Evolutionary conservation across 352 stramenopile species (phyloP).

Genomic region (Phytophthora cryptogea): DNA sequence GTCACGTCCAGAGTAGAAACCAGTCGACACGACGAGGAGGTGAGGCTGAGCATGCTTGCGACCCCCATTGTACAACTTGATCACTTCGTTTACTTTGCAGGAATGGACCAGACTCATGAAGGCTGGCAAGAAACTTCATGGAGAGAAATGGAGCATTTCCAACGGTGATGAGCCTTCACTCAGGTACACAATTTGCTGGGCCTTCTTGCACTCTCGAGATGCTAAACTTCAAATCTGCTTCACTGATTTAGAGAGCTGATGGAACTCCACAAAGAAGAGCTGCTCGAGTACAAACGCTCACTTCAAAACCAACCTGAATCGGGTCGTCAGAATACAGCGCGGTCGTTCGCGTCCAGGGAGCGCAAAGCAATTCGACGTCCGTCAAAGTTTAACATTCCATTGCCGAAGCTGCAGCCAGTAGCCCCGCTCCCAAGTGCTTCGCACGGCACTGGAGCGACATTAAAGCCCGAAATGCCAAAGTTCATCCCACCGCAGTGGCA

Average conservation of each 20-base stretch:
- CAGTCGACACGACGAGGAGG: slow-evolving; percentile 49
- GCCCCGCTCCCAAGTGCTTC: slow-evolving; percentile 19
- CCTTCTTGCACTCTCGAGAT: neutral
- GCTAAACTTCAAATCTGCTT: neutral
- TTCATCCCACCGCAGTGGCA: slow-evolving; percentile 55
- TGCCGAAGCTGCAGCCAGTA: slow-evolving; percentile 27
- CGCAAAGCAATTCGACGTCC: slow-evolving; percentile 12
- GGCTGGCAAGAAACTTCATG: slow-evolving; percentile 61
- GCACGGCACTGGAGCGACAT: slow-evolving; percentile 3
- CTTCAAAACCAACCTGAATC: slow-evolving; percentile 18
- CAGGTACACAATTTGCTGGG: slow-evolving; percentile 25
- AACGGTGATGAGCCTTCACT: slow-evolving; percentile 48
- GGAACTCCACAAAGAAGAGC: slow-evolving; percentile 73
- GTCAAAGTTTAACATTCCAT: slow-evolving; percentile 28
- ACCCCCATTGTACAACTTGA: neutral
- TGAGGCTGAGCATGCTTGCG: slow-evolving; percentile 18
- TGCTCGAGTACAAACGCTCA: slow-evolving; percentile 61
- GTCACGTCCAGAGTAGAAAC: slow-evolving; percentile 62
- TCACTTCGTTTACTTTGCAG: slow-evolving; percentile 24
- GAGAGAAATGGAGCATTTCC: slow-evolving; percentile 55
- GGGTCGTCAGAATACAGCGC: slow-evolving; percentile 9
- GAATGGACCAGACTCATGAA: slow-evolving; percentile 76
- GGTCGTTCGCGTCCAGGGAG: slow-evolving; percentile 12
- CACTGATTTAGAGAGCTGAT: slow-evolving; percentile 52
- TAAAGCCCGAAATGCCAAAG: slow-evolving; percentile 21